Percentiles rank a stretch among this genome's conserved stretches.
These are phyloP conservation scores for Beta macrorhiza DNA, from an alignment of 179 eudicot species.

Conservation along the genomic window DNA sequence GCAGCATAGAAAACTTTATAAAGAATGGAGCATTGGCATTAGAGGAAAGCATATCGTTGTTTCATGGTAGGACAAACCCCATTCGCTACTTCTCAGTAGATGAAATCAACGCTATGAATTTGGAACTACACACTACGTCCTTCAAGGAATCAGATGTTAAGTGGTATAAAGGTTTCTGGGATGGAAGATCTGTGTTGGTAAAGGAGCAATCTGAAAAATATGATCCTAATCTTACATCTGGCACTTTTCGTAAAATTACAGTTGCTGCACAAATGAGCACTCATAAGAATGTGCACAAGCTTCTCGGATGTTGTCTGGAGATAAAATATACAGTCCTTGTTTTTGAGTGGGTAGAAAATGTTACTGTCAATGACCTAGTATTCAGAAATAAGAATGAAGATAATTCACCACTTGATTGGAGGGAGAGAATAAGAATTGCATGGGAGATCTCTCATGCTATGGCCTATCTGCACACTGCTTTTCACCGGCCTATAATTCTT, in stretches of 20 bases:
- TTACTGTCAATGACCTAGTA: not conserved
- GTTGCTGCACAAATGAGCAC: constrained; percentile 11
- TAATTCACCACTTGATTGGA: not conserved
- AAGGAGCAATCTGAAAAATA: constrained; percentile 7
- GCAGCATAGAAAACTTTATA: not conserved
- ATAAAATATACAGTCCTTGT: not conserved
- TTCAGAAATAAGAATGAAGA: not conserved
- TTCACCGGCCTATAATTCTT: not conserved
- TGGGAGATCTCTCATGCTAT: not conserved
- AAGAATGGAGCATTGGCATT: not conserved
- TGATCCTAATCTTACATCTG: not conserved
- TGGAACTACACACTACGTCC: not conserved
- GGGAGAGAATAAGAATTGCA: not conserved
- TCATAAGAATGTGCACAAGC: constrained; percentile 14
- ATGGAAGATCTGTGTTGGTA: not conserved
- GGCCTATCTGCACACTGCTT: not conserved
- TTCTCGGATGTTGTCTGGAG: constrained; percentile 6
- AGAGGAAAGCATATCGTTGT: constrained; percentile 4
- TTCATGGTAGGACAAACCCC: constrained; percentile 6
- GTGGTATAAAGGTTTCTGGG: constrained; percentile 19
- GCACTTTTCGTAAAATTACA: constrained; percentile 1
- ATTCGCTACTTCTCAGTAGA: constrained; percentile 13
- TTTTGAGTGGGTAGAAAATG: constrained; percentile 7
- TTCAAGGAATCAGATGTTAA: not conserved
- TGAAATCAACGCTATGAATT: constrained; percentile 6